These are phyloP conservation scores for Oryza nivara DNA, from an alignment of 176 grass and related monocot genomes.

Conservation along the genomic window DNA sequence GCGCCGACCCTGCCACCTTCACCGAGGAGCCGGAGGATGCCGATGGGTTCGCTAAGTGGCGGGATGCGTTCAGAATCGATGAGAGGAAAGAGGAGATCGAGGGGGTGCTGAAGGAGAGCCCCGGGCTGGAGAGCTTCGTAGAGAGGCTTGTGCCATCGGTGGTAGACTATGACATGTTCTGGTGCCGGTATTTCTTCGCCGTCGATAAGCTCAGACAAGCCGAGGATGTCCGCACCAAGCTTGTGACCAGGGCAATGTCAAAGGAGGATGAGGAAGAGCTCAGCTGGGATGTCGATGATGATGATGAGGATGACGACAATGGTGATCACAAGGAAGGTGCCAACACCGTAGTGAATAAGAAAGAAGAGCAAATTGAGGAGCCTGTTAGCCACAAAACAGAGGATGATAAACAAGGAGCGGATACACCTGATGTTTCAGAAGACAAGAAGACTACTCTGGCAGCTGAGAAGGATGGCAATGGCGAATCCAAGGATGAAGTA, in stretches of 20 bases:
- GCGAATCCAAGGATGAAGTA: slow-evolving; percentile 45
- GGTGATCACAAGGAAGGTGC: slow-evolving; percentile 38
- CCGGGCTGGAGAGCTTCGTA: slow-evolving; percentile 76
- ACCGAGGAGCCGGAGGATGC: slow-evolving; percentile 63
- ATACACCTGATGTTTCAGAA: slow-evolving; percentile 3
- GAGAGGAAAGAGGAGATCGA: slow-evolving; percentile 70
- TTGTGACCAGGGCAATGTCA: slow-evolving; percentile 74
- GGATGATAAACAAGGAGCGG: slow-evolving; percentile 30
- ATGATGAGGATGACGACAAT: slow-evolving; percentile 58
- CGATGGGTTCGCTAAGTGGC: slow-evolving; percentile 67
- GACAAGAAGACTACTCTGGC: slow-evolving; percentile 24
- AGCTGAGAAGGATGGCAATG: slow-evolving; percentile 40
- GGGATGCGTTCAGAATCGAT: slow-evolving; percentile 50
- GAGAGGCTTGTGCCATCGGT: slow-evolving; percentile 82
- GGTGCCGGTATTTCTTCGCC: slow-evolving; percentile 82
- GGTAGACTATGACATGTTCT: slow-evolving; percentile 85
- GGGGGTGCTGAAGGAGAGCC: slow-evolving; percentile 68
- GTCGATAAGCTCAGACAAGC: slow-evolving; percentile 85
- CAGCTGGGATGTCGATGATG: slow-evolving; percentile 84
- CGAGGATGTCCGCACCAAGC: slow-evolving; percentile 83
- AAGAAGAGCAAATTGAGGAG: slow-evolving; percentile 42
- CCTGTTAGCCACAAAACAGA: slow-evolving; percentile 28
- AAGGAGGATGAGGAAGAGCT: slow-evolving; percentile 81
- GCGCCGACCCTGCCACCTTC: slow-evolving; percentile 71
- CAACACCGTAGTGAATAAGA: slow-evolving; percentile 30